Evolutionary conservation across 345 rosid genomes (phyloP).

Genomic region (Salix dunnii): DNA sequence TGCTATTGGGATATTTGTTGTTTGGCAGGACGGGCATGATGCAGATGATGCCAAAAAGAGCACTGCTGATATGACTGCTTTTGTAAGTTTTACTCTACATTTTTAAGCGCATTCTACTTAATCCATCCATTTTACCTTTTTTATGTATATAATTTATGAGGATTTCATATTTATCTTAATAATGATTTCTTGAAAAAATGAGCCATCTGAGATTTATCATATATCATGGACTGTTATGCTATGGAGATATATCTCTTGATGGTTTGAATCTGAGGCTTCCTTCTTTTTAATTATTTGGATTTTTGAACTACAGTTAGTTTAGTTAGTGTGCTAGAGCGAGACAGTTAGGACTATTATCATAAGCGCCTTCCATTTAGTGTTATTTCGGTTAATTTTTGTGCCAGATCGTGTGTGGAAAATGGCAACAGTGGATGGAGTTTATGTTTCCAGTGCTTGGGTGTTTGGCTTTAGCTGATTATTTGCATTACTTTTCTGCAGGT

Average conservation of each 20-base stretch:
- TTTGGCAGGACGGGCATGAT: conserved; percentile 50
- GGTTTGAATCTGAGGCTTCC: background rate
- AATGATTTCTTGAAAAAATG: background rate
- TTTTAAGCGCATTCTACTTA: background rate
- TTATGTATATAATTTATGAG: background rate
- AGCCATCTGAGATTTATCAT: background rate
- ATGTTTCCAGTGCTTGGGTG: conserved; percentile 4
- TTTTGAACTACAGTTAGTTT: background rate
- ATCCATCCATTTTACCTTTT: background rate
- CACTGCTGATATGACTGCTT: conserved; percentile 55
- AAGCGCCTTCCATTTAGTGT: background rate
- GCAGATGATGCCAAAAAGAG: conserved; percentile 50
- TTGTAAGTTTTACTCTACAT: conserved; percentile 38
- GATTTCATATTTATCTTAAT: background rate
- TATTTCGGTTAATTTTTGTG: background rate
- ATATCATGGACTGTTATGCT: background rate
- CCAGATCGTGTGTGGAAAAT: background rate
- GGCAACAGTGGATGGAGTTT: background rate
- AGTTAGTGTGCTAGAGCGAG: background rate
- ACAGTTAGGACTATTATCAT: background rate
- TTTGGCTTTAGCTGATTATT: conserved; percentile 7
- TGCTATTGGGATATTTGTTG: background rate
- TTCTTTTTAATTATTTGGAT: too few species aligned
- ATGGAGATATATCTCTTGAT: background rate
- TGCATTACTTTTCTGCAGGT: conserved; percentile 35